Conservation (phyloP, 768 basidiomycete species). For the Pulveroboletus sp. region DNA sequence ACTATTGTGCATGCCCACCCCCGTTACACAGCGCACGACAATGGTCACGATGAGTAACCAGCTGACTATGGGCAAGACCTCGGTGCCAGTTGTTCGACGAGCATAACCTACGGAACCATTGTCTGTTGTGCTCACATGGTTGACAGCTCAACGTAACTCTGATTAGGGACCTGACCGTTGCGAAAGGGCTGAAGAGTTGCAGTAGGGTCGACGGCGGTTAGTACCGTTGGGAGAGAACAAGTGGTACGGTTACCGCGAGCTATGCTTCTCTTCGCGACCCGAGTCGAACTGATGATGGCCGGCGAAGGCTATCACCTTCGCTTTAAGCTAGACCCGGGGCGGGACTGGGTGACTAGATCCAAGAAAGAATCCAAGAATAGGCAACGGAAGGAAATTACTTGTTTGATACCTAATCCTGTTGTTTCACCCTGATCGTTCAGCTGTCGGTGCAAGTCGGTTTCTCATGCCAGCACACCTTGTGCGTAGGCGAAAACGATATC, state of each 20-base stretch:
- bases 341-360: constrained; percentile 2
- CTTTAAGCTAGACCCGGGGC: constrained; percentile 10
- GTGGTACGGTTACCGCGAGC: background rate
- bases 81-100: background rate
- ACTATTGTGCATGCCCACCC: background rate
- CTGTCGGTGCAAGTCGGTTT: constrained; percentile 14
- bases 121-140: background rate
- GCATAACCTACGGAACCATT: background rate
- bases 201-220: too few species aligned
- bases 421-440: constrained; percentile 16
- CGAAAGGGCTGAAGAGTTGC: too few species aligned
- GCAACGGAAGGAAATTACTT: constrained; percentile 1
- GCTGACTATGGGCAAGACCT: too few species aligned
- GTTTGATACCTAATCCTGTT: constrained; percentile 1
- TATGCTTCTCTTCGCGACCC: constrained; percentile 13
- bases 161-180: too few species aligned
- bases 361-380: constrained; percentile 16
- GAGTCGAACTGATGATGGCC: constrained; percentile 15
- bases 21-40: background rate
- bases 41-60: too few species aligned
- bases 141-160: background rate
- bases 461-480: constrained; percentile 15
- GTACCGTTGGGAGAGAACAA: background rate
- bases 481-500: background rate
- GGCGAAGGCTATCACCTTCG: constrained; percentile 26